These are phyloP conservation scores for Curvularia eragrostidis DNA, from an alignment of 2,329 filamentous ascomycete genomes.

Conservation along the genomic window DNA sequence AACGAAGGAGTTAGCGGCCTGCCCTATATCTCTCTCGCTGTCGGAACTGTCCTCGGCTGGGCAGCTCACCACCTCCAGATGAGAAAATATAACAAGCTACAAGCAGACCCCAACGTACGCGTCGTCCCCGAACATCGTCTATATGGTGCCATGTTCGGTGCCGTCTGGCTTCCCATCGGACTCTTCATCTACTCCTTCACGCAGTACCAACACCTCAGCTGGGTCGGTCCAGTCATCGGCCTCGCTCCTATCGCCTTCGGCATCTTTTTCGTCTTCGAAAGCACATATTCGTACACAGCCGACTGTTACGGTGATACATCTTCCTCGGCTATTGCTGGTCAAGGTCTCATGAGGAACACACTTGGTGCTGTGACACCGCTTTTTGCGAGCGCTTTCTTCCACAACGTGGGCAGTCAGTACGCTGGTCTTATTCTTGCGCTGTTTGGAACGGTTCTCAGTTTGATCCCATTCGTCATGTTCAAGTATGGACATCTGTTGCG, in stretches of 20 bases:
- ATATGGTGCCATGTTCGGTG: slow-evolving; percentile 42
- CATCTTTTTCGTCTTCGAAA: slow-evolving; percentile 60
- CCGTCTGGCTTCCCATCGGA: slow-evolving; percentile 41
- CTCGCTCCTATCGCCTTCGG: slow-evolving; percentile 60
- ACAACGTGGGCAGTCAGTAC: slow-evolving; percentile 61
- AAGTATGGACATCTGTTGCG: slow-evolving; percentile 51
- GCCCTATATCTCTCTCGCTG: slow-evolving; percentile 59
- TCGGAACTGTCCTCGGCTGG: slow-evolving; percentile 60
- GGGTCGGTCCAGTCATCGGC: slow-evolving; percentile 59
- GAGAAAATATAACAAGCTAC: slow-evolving; percentile 56
- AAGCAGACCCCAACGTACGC: slow-evolving; percentile 43
- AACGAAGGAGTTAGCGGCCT: slow-evolving; percentile 58
- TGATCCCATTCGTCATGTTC: slow-evolving; percentile 56
- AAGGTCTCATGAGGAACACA: slow-evolving; percentile 61
- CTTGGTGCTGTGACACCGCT: slow-evolving; percentile 61
- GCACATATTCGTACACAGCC: slow-evolving; percentile 59
- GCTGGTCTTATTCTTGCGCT: slow-evolving; percentile 59
- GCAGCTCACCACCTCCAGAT: slow-evolving; percentile 59
- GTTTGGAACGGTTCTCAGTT: slow-evolving; percentile 53
- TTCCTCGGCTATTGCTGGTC: slow-evolving; percentile 56
- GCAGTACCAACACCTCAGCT: slow-evolving; percentile 57
- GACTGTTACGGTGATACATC: slow-evolving; percentile 60
- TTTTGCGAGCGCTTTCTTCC: slow-evolving; percentile 61
- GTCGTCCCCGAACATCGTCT: slow-evolving; percentile 49
- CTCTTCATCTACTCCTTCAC: slow-evolving; percentile 61